Percentiles rank a stretch among this genome's conserved stretches.
Conservation (phyloP, 441 rosid genomes). For the Pelargonium citronellum region DNA sequence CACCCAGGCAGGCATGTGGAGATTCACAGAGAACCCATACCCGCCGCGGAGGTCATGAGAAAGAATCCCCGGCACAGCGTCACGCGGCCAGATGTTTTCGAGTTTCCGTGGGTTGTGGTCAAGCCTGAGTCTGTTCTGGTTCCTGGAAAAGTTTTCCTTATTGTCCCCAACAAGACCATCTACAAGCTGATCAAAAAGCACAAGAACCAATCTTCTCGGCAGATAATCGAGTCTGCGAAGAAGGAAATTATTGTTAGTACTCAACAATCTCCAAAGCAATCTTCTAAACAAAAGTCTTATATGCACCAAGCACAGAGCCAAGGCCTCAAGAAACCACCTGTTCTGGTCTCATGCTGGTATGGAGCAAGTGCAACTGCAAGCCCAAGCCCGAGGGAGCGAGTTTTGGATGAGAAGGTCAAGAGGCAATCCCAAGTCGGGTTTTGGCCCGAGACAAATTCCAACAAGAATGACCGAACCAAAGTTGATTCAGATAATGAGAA, state of each 20-base stretch:
- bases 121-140: constrained; percentile 32
- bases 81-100: constrained; percentile 37
- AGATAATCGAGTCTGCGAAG: neutral
- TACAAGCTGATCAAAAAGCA: constrained; percentile 30
- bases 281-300: constrained; percentile 14
- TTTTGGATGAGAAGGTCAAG: constrained; percentile 4
- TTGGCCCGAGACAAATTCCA: constrained; percentile 23
- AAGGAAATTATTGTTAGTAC: too few species aligned
- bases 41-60: constrained; percentile 36
- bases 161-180: constrained; percentile 39
- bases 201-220: constrained; percentile 17
- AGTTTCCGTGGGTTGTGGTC: constrained; percentile 46
- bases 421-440: constrained; percentile 20
- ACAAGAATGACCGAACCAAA: neutral
- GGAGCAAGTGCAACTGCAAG: neutral
- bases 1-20: constrained; percentile 37
- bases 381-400: constrained; percentile 16
- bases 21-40: constrained; percentile 28
- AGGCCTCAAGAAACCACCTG: constrained; percentile 13
- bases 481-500: neutral
- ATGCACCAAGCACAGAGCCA: constrained; percentile 21
- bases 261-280: constrained; percentile 7
- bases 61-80: constrained; percentile 46
- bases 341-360: constrained; percentile 19
- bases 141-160: constrained; percentile 35